phyloP scores from a whole-genome alignment of 441 rosid genomes.

The Corymbia citriodora region DNA sequence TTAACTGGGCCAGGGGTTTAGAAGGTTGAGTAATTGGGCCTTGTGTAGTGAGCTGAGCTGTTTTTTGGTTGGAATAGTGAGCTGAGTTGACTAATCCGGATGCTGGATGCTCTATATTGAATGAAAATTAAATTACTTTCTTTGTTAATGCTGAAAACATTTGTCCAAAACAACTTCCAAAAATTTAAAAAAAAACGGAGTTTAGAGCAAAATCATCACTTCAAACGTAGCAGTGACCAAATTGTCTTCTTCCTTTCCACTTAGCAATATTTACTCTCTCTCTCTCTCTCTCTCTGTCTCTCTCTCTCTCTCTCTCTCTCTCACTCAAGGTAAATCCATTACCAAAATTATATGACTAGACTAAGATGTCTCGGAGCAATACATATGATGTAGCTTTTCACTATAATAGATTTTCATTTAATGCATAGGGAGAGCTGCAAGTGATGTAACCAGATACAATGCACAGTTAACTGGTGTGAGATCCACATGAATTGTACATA shows the following conservation, averaged over 20 bases:
- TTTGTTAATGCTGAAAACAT: neutral
- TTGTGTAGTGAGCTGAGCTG: neutral
- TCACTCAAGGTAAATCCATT: neutral
- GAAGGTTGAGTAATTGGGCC: neutral
- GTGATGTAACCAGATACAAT: too few species aligned
- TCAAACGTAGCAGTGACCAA: neutral
- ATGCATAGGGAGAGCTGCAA: too few species aligned
- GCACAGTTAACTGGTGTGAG: fast-evolving
- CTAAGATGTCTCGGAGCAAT: fast-evolving
- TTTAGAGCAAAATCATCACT: neutral
- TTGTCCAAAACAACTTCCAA: neutral
- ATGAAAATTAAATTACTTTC: neutral
- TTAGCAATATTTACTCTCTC: neutral
- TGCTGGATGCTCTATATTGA: neutral
- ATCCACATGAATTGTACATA: too few species aligned
- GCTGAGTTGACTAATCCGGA: neutral
- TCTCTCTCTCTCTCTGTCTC: too few species aligned
- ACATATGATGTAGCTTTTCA: too few species aligned
- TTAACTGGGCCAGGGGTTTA: neutral
- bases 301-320: too few species aligned
- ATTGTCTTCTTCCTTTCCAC: neutral
- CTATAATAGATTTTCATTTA: too few species aligned
- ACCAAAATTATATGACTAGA: too few species aligned
- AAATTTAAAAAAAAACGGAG: neutral
- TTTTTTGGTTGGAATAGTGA: neutral